Percentiles rank a stretch among this genome's conserved stretches.
Conservation (phyloP, 2,329 filamentous ascomycete species). For the Thelonectria discophora region DNA sequence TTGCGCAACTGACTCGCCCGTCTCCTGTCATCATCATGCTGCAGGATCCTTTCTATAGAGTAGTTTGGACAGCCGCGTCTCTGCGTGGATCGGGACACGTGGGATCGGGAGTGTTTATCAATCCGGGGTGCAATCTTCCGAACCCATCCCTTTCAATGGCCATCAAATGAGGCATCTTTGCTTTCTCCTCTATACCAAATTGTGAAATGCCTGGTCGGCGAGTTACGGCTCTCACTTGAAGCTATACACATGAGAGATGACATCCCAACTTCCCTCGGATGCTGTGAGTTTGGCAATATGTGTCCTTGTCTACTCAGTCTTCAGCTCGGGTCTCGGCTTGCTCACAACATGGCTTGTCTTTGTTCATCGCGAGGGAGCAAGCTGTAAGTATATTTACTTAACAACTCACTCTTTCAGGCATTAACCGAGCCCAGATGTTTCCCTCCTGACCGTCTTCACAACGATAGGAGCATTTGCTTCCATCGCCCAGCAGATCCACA, state of each 20-base stretch:
- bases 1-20: conserved; percentile 20
- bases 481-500: conserved; percentile 55
- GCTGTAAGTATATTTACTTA: conserved; percentile 48
- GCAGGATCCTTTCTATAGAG: conserved; percentile 8
- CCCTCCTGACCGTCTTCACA: conserved; percentile 50
- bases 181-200: background rate
- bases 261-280: conserved; percentile 17
- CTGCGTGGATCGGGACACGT: background rate
- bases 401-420: background rate
- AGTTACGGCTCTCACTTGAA: background rate
- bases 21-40: conserved; percentile 3
- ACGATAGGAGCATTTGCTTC: conserved; percentile 50
- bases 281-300: conserved; percentile 17
- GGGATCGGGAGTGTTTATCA: background rate
- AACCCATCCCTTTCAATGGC: background rate
- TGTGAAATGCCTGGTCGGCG: background rate
- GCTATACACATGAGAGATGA: background rate
- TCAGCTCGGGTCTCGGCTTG: conserved; percentile 11
- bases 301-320: conserved; percentile 21
- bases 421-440: conserved; percentile 48
- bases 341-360: conserved; percentile 46
- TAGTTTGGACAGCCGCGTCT: background rate
- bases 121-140: conserved; percentile 5
- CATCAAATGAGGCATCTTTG: background rate
- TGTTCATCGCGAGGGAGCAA: conserved; percentile 51